Conservation (phyloP, 2,329 filamentous ascomycete genomes). For the Bipolaris cookei region DNA sequence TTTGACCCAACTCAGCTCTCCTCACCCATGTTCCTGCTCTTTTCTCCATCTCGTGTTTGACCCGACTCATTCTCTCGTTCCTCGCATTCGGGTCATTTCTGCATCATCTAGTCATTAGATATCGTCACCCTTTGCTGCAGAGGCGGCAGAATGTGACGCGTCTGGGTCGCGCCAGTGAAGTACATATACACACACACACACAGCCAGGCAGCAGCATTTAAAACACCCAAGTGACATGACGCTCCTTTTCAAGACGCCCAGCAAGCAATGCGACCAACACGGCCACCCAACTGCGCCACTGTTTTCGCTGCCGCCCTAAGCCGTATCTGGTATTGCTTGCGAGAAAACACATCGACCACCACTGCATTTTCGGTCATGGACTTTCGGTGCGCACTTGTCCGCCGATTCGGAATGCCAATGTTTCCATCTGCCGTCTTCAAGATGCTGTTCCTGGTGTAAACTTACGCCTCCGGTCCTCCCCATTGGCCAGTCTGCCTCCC, state of each 20-base stretch:
- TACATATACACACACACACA: constrained; percentile 4
- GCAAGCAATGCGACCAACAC: constrained; percentile 7
- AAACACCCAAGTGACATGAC: neutral
- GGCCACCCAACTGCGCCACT: constrained; percentile 17
- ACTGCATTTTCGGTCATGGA: constrained; percentile 17
- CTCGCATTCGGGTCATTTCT: no score
- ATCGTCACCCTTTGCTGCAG: neutral
- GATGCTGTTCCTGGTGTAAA: constrained; percentile 19
- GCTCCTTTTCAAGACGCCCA: neutral
- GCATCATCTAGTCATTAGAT: no score
- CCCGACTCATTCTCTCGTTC: no score
- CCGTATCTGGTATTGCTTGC: constrained; percentile 30
- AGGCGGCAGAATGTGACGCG: constrained; percentile 6
- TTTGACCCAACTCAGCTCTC: no score
- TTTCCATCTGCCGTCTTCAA: constrained; percentile 11
- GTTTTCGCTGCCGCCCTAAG: constrained; percentile 9
- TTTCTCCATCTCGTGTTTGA: no score
- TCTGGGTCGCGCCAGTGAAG: constrained; percentile 31
- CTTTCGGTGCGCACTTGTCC: constrained; percentile 14
- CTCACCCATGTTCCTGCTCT: no score
- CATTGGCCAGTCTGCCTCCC: constrained; percentile 17
- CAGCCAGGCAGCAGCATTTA: constrained; percentile 17
- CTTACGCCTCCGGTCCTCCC: constrained; percentile 15
- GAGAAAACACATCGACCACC: constrained; percentile 22
- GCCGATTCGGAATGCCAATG: constrained; percentile 19